Conservation (phyloP, 2,329 filamentous ascomycete species). For the Cladobotryum protrusum region DNA sequence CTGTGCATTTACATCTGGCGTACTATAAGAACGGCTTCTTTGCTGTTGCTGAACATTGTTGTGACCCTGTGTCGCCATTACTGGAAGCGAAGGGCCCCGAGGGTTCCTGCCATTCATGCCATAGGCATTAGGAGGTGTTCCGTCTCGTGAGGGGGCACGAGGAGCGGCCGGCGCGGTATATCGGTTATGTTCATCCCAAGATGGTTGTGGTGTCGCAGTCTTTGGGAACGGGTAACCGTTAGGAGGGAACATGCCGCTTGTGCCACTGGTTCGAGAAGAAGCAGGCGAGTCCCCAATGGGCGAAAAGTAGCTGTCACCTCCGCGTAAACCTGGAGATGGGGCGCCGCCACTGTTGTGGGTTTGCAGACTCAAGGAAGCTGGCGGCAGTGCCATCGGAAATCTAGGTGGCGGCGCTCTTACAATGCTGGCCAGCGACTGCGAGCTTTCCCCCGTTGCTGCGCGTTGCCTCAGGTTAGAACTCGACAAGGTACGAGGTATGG, state of each 20-base stretch:
- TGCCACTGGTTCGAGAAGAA: slow-evolving; percentile 67
- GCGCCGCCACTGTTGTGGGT: slow-evolving; percentile 39
- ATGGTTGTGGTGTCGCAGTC: slow-evolving; percentile 56
- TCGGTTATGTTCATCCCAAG: slow-evolving; percentile 69
- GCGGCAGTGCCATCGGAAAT: slow-evolving; percentile 59
- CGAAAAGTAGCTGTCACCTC: slow-evolving; percentile 88
- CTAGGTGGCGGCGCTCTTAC: slow-evolving; percentile 60
- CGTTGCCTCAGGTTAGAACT: slow-evolving; percentile 69
- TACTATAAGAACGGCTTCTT: slow-evolving; percentile 85
- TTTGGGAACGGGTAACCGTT: slow-evolving; percentile 65
- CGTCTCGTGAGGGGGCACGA: slow-evolving; percentile 72
- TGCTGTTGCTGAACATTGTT: slow-evolving; percentile 59
- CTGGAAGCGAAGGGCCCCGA: slow-evolving; percentile 74
- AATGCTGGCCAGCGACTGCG: slow-evolving; percentile 50
- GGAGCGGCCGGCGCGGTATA: slow-evolving; percentile 87
- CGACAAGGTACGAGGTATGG: slow-evolving; percentile 46
- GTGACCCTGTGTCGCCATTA: slow-evolving; percentile 54
- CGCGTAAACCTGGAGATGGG: slow-evolving; percentile 55
- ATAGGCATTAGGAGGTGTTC: slow-evolving; percentile 60
- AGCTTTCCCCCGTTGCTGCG: slow-evolving; percentile 68
- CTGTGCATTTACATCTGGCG: slow-evolving; percentile 80
- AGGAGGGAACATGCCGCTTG: slow-evolving; percentile 63
- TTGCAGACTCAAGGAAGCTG: slow-evolving; percentile 62
- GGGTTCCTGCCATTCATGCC: slow-evolving; percentile 57
- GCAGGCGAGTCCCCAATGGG: slow-evolving; percentile 74